Base-by-base conservation (phyloP, 805 yeast genomes). In the Nakazawaea ishiwadae region DNA sequence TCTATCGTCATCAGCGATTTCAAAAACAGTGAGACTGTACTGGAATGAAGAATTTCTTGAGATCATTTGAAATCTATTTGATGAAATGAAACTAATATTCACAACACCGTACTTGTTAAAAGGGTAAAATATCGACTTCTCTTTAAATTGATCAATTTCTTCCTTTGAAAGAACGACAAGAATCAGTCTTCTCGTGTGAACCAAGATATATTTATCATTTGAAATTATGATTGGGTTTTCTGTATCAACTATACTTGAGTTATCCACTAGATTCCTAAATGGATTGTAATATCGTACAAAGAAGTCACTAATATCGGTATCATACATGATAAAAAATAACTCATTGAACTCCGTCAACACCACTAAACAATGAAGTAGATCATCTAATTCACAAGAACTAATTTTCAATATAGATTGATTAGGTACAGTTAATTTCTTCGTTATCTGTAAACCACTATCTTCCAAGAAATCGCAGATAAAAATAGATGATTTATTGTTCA, bases 1-100 rank as follows among this genome's bases (percentile, higher is more conserved):
- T 5, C 17, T 12, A 5, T 27, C 24, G 8, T 18, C 31, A 17
- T 16, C 15, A 7, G 16, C 6, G n/a, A 35, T 35, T 15, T 35
- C 16, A 18, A 16, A 35, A 11, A 35, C 24, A 5, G 8, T 27
- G 4, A 35, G 17, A 4, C 23, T 26, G 27, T 35, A 35, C 8
- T 26, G 31, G 17, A 35, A 35, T n/a, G 14, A n/a, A 17, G 39
- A 26, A 35, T 35, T 18, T 24, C 39, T 26, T 12, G 39, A 26
- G 24, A 35, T 15, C 16, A 35, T 35, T 15, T 26, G 19, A 16
- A 35, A 35, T 7, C 11, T 15, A 16, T 26, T 18, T 15, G 6
- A 11, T 1, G 31, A 5, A 8, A 27, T n/a, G 20, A 35, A 27
- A 12, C 11, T 7, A 5, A 35, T 35, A 26, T 19, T 31, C 7